Conservation (phyloP, 768 basidiomycete species). For the Mycena pura region DNA sequence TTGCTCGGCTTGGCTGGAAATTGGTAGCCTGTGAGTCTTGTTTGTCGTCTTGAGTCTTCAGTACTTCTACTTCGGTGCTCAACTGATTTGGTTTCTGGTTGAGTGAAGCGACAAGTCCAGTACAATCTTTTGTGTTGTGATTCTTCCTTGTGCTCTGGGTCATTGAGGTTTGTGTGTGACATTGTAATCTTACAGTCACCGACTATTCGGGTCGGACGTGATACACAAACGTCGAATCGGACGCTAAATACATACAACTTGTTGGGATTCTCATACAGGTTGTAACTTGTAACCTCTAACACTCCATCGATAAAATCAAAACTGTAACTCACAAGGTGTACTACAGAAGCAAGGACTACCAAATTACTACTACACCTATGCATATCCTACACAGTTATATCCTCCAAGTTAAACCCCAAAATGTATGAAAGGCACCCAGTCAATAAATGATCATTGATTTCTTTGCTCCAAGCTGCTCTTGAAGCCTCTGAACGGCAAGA, state of each 20-base stretch:
- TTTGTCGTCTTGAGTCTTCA: not conserved
- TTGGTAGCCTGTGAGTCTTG: not conserved
- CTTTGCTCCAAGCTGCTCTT: too few species aligned
- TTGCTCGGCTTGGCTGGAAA: not conserved
- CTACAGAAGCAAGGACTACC: not conserved
- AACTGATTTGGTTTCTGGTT: not conserved
- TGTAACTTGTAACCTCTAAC: not conserved
- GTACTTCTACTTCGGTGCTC: not conserved
- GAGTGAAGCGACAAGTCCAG: not conserved
- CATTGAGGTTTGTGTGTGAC: slow-evolving; percentile 1
- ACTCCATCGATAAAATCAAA: not conserved
- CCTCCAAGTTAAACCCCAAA: not conserved
- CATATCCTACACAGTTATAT: too few species aligned
- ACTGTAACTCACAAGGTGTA: not conserved
- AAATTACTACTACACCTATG: not conserved
- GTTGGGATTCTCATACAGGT: not conserved
- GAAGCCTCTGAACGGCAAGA: too few species aligned
- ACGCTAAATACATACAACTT: not conserved
- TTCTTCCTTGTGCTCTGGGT: not conserved
- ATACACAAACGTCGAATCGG: not conserved
- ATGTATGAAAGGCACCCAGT: too few species aligned
- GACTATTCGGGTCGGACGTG: not conserved
- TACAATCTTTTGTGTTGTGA: not conserved
- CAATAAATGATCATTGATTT: too few species aligned
- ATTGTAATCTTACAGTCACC: not conserved